Conservation (phyloP, 2,329 filamentous ascomycete genomes). For the Colletotrichum lupini region DNA sequence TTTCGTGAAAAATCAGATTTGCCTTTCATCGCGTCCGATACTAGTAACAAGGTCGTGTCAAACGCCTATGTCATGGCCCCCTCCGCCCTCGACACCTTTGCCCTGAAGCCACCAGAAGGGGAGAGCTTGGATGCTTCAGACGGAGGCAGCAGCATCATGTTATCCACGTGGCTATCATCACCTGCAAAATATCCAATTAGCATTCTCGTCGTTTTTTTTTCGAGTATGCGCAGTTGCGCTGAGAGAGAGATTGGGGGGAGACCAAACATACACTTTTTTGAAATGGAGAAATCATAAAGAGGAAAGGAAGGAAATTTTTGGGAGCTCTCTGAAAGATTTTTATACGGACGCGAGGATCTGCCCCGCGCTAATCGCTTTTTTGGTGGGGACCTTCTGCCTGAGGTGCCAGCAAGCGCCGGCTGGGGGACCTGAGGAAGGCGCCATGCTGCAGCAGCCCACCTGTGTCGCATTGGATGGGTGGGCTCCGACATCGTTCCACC, state of each 20-base stretch:
- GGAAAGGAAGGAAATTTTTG: conserved; percentile 59
- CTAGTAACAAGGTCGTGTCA: conserved; percentile 98
- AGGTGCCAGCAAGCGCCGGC: conserved; percentile 18
- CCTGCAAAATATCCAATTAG: conserved; percentile 63
- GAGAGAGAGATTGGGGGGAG: conserved; percentile 8
- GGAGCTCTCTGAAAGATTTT: conserved; percentile 47
- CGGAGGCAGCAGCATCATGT: conserved; percentile 83
- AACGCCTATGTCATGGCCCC: conserved; percentile 96
- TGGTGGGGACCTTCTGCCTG: conserved; percentile 43
- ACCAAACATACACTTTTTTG: conserved; percentile 86
- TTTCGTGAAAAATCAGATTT: conserved; percentile 83
- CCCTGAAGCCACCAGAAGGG: conserved; percentile 88
- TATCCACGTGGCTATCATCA: conserved; percentile 99
- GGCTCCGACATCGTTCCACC: conserved; percentile 2
- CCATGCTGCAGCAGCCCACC: conserved; percentile 8
- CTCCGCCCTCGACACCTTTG: conserved; percentile 74
- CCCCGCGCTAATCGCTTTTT: conserved; percentile 30
- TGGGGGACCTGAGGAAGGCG: neutral
- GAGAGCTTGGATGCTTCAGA: conserved; percentile 82
- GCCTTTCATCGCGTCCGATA: conserved; percentile 95
- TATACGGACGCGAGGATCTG: conserved; percentile 44
- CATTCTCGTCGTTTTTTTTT: neutral
- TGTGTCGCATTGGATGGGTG: neutral
- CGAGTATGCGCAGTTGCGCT: conserved; percentile 13
- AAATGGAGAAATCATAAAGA: conserved; percentile 97